These are phyloP conservation scores for Phylloporus sp. DNA, from an alignment of 768 basidiomycete species.

Conservation along the genomic window DNA sequence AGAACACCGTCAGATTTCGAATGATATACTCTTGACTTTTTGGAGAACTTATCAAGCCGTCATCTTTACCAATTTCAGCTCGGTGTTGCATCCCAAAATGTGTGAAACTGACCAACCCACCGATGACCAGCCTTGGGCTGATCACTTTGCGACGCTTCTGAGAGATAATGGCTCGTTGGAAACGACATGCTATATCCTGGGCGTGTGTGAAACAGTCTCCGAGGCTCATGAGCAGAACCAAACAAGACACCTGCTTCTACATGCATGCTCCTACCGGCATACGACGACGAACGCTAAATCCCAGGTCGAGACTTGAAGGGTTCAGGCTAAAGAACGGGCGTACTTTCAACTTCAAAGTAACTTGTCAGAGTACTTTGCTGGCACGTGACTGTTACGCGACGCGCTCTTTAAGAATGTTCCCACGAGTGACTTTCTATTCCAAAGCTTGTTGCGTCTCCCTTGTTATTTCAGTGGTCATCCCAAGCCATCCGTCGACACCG, in stretches of 20 bases:
- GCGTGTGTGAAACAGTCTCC: background rate
- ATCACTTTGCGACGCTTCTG: background rate
- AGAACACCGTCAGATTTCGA: background rate
- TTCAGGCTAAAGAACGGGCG: background rate
- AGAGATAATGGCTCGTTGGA: background rate
- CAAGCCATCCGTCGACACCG: conserved; percentile 12
- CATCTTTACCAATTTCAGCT: background rate
- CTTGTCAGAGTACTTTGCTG: conserved; percentile 19
- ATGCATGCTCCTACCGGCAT: too few species aligned
- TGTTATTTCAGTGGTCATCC: conserved; percentile 19
- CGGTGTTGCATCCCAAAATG: background rate
- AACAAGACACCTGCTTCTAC: background rate
- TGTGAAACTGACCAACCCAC: background rate
- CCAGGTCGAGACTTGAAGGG: too few species aligned
- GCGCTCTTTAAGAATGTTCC: conserved; percentile 35
- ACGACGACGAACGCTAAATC: too few species aligned
- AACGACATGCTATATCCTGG: background rate
- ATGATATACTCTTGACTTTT: background rate
- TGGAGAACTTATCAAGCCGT: too few species aligned
- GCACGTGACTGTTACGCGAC: conserved; percentile 38
- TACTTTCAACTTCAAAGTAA: background rate
- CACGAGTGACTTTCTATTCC: conserved; percentile 25
- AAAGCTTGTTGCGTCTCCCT: conserved; percentile 27
- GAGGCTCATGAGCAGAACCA: background rate
- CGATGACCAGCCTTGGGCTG: background rate